Conservation (phyloP, 371 early-diverging fungal genomes). For the Smittium mucronatum region DNA sequence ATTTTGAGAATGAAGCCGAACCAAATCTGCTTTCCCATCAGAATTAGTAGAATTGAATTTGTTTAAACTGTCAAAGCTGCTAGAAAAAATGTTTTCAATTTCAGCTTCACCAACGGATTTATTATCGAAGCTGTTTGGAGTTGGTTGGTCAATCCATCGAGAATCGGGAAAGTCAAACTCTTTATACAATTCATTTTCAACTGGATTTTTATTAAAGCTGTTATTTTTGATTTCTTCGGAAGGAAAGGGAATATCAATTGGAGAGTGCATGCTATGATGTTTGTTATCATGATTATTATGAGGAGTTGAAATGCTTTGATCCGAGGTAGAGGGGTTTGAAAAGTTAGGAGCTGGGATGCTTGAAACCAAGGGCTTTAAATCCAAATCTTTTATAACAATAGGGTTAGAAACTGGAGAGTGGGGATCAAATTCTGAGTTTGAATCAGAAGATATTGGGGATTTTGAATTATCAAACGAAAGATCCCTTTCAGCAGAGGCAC, state of each 20-base stretch:
- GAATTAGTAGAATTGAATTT: background rate
- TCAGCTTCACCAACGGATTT: background rate
- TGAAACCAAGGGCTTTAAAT: too few relatives aligned
- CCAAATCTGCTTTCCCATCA: too few relatives aligned
- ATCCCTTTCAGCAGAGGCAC: background rate
- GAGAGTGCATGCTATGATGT: background rate
- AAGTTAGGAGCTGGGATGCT: too few relatives aligned
- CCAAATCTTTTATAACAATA: too few relatives aligned
- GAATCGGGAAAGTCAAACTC: background rate
- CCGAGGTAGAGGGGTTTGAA: too few relatives aligned
- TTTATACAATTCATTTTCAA: background rate
- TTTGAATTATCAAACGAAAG: background rate
- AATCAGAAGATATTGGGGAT: background rate
- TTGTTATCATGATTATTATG: too few relatives aligned
- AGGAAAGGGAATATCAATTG: background rate
- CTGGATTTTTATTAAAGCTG: background rate
- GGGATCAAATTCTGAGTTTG: background rate
- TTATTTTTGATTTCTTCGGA: background rate
- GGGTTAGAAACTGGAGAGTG: too few relatives aligned
- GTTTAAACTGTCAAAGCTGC: background rate
- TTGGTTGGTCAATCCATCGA: background rate
- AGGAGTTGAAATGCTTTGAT: too few relatives aligned
- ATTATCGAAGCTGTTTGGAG: background rate
- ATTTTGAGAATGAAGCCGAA: too few relatives aligned
- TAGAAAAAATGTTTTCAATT: background rate